Base-by-base conservation (phyloP, 257 asterid genomes). In the Nemophila menziesii region DNA sequence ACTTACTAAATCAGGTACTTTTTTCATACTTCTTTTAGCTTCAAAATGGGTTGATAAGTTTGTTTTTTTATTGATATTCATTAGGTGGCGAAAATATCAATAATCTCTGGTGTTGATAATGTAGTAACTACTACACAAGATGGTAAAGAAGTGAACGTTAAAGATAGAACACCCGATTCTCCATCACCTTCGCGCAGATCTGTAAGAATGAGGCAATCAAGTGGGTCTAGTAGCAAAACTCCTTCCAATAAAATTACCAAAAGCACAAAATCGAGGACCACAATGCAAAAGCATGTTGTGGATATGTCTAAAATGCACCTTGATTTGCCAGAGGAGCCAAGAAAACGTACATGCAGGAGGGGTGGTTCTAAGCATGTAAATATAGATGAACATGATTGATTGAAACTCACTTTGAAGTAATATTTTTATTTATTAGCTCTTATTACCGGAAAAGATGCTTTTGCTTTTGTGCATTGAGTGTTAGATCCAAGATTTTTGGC, bases 1-100 rank as follows among this genome's bases (percentile, higher is more conserved):
- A 55, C 64, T 40, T 62, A 37, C 79, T 60, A 57, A 69, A 64
- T 65, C 86, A 90, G 99, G 99, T 90, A 72, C 21, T 22, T 46
- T 12, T 53, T 44, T 45, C 59, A 16, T 55, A 39, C 22, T 11
- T 33, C 39, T 43, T 16, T 14, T n/a, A 16, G 17, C 33, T 20
- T 52, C 16, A 26, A 39, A 43, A 44, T 58, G 41, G 18, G 15
- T n/a, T 40, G 33, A 16, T 48, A 49, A 48, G 36, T 24, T 39
- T 37, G 20, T 39, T 60, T 51, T n/a, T 34, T 24, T 56, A 41
- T 40, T 71, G 12, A 11, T 52, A 16, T 7, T 16, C 44, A 69
- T 86, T 86, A 68, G 68, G 60, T 42, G 65, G 71, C 42, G 48
- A 50, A 46, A 18, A 74, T 45, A 47, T 74, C 53, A 41, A 48